These are phyloP conservation scores for Parmales sp. DNA, from an alignment of 108 stramenopile species.

Conservation along the genomic window DNA sequence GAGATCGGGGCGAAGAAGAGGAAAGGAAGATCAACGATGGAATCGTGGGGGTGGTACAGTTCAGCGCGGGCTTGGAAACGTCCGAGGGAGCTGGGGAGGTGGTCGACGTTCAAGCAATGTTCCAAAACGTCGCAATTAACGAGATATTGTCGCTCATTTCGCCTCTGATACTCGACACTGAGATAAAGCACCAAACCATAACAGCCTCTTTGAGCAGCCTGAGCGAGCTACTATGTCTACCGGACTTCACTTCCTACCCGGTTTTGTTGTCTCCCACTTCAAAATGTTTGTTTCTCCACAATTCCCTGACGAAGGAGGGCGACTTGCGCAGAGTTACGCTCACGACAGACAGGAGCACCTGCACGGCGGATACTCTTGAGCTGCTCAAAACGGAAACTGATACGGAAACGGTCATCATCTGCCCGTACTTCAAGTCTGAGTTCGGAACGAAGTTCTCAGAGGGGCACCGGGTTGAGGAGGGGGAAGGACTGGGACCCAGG, in stretches of 20 bases:
- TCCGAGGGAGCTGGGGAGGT: background rate
- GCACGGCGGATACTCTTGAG: slow-evolving; percentile 1
- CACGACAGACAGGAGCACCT: background rate
- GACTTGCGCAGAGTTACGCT: background rate
- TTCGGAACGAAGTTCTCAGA: slow-evolving; percentile 26
- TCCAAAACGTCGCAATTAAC: background rate
- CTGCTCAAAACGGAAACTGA: background rate
- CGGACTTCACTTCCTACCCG: background rate
- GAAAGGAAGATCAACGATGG: background rate
- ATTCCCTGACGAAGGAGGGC: background rate
- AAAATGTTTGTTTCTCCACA: background rate
- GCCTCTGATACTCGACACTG: slow-evolving; percentile 7
- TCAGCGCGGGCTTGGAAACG: background rate
- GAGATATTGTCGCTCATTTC: background rate
- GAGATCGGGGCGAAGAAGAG: background rate
- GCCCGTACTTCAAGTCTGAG: slow-evolving; percentile 23
- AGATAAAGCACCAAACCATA: background rate
- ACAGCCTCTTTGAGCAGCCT: background rate
- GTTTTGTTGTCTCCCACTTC: background rate
- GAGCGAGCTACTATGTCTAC: background rate
- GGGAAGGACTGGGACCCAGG: slow-evolving; percentile 35
- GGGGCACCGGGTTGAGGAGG: slow-evolving; percentile 29
- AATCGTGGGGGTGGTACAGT: no score
- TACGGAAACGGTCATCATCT: slow-evolving; percentile 10
- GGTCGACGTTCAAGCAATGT: background rate